Evolutionary conservation across 257 asterid species (phyloP), one percentile per base, ranked within the genome.

Genomic region (Gentiana dahurica): DNA sequence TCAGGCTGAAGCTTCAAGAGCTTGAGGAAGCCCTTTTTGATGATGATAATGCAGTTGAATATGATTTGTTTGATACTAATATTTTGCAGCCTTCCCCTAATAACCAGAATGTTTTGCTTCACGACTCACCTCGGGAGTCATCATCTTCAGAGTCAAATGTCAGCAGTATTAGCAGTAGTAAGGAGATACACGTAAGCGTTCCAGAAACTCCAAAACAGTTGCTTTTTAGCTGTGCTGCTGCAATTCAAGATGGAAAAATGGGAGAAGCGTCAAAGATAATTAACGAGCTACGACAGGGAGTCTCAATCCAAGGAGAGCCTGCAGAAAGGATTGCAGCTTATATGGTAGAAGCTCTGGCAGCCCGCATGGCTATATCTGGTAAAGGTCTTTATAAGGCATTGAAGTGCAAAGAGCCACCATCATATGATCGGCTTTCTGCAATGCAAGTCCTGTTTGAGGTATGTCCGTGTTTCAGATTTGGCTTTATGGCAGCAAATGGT

Each of bases 361-460:
- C 98, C 7, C 81, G 97, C 11, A 74, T 91, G 67, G 95, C 87
- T 1, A 69, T 82, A 12, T 87, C 98, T 3, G 98, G 97, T n/a
- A 77, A 69, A 57, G 97, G 98, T 61, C 93, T 91, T 50, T 87
- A 91, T 73, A 79, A 65, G 47, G 95, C 94, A 5, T 81, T 91
- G 15, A 78, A 83, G 65, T 87, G 98, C 81, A 87, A 91, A 63
- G 84, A 74, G 43, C 86, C 87, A 9, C 95, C 97, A 32, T 76
- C 94, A 4, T 67, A 70, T 2, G 94, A 83, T 36, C 72, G 93
- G 0, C 89, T 91, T 46, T 85, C 97, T 11, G 93, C 97, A 4
- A 91, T 91, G 98, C 98, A 91, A 64, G 94, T 91, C 64, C 89
- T 91, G 59, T 85, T 91, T n/a, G 98, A 91, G 68, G 95, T 79